Percentiles rank a stretch among this genome's conserved stretches.
phyloP scores from a whole-genome alignment of 768 basidiomycete species.

The Hydnum rufescens region DNA sequence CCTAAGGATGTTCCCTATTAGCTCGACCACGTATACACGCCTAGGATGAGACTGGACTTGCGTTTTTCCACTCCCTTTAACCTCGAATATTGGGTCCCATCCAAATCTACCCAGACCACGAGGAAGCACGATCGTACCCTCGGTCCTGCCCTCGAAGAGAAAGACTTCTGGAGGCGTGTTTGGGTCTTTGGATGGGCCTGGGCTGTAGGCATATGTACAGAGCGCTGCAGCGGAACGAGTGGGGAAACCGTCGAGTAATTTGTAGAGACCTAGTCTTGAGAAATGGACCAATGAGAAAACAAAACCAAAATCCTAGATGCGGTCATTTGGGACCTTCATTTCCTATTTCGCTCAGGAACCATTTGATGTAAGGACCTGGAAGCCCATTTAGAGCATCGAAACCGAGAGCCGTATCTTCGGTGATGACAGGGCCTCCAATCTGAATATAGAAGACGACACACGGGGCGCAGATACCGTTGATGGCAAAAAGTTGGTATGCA shows the following conservation, averaged over 20 bases:
- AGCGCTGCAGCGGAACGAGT: constrained; percentile 70
- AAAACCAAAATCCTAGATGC: not conserved
- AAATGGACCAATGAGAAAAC: constrained; percentile 1
- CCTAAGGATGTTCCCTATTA: constrained; percentile 16
- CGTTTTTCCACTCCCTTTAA: constrained; percentile 58
- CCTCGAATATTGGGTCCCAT: constrained; percentile 81
- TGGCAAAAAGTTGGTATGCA: not conserved
- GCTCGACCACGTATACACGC: not conserved
- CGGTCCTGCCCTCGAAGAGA: constrained; percentile 70
- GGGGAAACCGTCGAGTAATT: constrained; percentile 54
- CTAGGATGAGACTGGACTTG: constrained; percentile 20
- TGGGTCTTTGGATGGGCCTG: constrained; percentile 38
- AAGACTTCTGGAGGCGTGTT: constrained; percentile 34
- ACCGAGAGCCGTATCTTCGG: constrained; percentile 88
- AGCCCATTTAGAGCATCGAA: constrained; percentile 78
- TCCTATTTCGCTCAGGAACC: constrained; percentile 67
- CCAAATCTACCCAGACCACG: constrained; percentile 66
- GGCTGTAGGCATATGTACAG: constrained; percentile 90
- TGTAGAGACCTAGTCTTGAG: constrained; percentile 43
- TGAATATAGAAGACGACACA: constrained; percentile 6
- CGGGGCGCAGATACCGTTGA: not conserved
- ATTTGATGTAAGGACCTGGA: constrained; percentile 94
- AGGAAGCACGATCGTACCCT: constrained; percentile 75
- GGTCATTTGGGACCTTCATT: constrained; percentile 59
- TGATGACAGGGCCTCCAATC: constrained; percentile 40